phyloP scores from a whole-genome alignment of 1,139 yeast genomes.

The Nakaseomyces nivariensis region DNA sequence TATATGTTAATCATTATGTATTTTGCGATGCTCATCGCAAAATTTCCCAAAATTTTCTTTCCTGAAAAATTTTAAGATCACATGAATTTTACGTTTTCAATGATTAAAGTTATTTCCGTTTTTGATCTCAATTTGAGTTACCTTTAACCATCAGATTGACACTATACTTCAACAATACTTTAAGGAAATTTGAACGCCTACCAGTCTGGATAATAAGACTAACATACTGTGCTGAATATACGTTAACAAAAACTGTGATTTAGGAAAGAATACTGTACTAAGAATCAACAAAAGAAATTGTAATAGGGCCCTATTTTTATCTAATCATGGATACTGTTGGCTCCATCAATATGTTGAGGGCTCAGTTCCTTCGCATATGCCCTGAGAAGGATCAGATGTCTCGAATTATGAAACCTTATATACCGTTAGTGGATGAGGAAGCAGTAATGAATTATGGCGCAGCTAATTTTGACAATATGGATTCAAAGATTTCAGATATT shows the following conservation, averaged over 20 bases:
- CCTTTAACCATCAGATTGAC: too few relatives aligned
- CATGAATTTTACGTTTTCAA: not conserved
- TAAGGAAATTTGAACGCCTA: too few relatives aligned
- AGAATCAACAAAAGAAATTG: not conserved
- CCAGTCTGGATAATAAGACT: too few relatives aligned
- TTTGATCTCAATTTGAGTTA: too few relatives aligned
- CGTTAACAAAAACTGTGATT: too few relatives aligned
- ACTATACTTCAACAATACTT: too few relatives aligned
- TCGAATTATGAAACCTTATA: constrained; percentile 26
- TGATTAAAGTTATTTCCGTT: not conserved
- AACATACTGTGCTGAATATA: too few relatives aligned
- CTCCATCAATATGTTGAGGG: constrained; percentile 25
- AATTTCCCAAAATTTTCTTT: not conserved
- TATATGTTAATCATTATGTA: not conserved
- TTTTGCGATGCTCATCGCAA: not conserved
- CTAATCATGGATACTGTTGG: constrained; percentile 22
- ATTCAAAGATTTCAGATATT: constrained; percentile 12
- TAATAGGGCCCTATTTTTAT: not conserved
- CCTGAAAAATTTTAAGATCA: not conserved
- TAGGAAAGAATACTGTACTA: not conserved
- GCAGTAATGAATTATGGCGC: constrained; percentile 5
- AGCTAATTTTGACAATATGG: constrained; percentile 4
- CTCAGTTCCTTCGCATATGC: constrained; percentile 24
- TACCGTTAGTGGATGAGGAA: constrained; percentile 3
- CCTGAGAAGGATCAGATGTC: constrained; percentile 26